Conservation (phyloP, 2,329 filamentous ascomycete species). For the Cercospora beticola region DNA sequence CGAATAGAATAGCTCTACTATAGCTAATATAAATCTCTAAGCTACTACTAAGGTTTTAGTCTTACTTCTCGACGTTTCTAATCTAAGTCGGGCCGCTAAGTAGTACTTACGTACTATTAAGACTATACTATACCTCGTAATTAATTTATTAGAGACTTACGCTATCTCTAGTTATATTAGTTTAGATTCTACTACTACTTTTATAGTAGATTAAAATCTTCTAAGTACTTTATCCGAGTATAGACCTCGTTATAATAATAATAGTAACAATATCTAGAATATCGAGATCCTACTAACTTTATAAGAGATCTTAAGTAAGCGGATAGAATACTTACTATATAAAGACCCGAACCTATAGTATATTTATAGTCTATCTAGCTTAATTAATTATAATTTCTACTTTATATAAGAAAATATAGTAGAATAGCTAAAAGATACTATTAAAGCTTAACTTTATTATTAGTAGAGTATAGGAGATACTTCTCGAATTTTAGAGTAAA, state of each 20-base stretch:
- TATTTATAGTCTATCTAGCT: constrained; percentile 47
- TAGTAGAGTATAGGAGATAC: constrained; percentile 28
- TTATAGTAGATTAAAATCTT: constrained; percentile 23
- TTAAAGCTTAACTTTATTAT: constrained; percentile 44
- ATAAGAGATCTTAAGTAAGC: constrained; percentile 51
- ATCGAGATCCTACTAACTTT: constrained; percentile 65
- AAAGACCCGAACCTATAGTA: constrained; percentile 44
- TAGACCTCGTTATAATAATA: constrained; percentile 74
- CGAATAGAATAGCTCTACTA: constrained; percentile 11
- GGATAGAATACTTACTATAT: not conserved
- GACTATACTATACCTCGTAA: constrained; percentile 6
- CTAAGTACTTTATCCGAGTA: constrained; percentile 36
- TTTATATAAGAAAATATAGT: constrained; percentile 71
- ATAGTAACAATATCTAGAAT: constrained; percentile 60
- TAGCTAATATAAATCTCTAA: constrained; percentile 5
- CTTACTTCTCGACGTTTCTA: not conserved
- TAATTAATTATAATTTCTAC: constrained; percentile 69
- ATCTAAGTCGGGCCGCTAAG: constrained; percentile 3
- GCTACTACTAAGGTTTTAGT: constrained; percentile 14
- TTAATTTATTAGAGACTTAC: not conserved
- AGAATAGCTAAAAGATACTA: constrained; percentile 62
- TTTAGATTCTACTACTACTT: constrained; percentile 1
- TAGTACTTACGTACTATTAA: constrained; percentile 14
- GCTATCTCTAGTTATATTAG: not conserved
- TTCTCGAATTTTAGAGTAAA: too few species aligned